Conservation (phyloP, 257 asterid genomes). For the Datura wrightii region DNA sequence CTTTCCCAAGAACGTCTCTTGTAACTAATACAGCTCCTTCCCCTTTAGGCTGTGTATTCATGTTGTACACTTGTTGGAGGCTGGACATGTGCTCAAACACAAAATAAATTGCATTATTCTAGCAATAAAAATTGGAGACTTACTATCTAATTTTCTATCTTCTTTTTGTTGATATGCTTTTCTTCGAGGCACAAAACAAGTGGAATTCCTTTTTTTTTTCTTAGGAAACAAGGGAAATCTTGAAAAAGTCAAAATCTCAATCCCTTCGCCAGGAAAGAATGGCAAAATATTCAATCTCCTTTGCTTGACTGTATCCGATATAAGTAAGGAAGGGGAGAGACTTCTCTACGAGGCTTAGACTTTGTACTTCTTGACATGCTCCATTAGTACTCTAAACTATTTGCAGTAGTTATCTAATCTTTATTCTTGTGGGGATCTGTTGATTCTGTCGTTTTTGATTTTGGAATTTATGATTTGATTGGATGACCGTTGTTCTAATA, state of each 20-base stretch:
- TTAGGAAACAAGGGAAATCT: neutral
- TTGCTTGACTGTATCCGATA: constrained; percentile 5
- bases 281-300: neutral
- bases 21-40: neutral
- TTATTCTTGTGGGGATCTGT: neutral
- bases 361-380: neutral
- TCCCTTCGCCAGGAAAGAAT: neutral
- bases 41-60: neutral
- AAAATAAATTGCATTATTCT: neutral
- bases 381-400: neutral
- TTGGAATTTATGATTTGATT: constrained; percentile 8
- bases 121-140: neutral
- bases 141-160: neutral
- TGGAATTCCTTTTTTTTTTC: neutral
- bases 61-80: neutral
- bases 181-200: neutral
- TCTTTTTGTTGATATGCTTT: neutral
- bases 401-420: neutral
- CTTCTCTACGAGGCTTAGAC: constrained; percentile 13
- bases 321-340: neutral
- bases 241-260: neutral
- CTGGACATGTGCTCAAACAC: constrained; percentile 15
- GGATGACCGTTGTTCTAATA: neutral
- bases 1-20: neutral
- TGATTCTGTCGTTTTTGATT: neutral